A percentile compares a stretch with the other conserved stretches of the same genome.
phyloP scores from a whole-genome alignment of 345 rosid genomes.

The Eucalyptus globulus region DNA sequence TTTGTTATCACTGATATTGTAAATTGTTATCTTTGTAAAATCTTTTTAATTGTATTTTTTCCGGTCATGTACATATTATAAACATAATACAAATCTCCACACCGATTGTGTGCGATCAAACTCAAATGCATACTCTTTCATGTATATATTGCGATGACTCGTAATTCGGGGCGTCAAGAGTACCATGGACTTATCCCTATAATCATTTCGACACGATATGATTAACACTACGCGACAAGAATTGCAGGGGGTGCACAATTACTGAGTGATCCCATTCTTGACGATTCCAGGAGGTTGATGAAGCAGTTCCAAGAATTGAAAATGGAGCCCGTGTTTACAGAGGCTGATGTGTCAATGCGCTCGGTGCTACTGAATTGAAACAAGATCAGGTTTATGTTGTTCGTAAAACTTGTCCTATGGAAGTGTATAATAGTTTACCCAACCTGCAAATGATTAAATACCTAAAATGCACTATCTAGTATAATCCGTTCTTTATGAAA shows the following conservation, averaged over 20 bases:
- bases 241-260: neutral
- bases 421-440: neutral
- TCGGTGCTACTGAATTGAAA: neutral
- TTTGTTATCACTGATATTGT: no score
- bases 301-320: neutral
- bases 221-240: neutral
- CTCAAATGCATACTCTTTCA: no score
- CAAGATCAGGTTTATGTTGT: neutral
- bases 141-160: neutral
- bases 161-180: neutral
- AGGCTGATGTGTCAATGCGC: neutral
- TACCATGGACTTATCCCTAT: neutral
- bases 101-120: no score
- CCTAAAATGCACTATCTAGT: neutral
- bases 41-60: no score
- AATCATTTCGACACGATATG: neutral
- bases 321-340: neutral
- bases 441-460: neutral
- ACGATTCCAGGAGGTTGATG: neutral
- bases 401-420: neutral
- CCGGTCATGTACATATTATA: no score
- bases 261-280: neutral
- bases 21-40: no score
- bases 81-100: no score
- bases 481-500: neutral